Evolutionary conservation across 2,329 filamentous ascomycete species (phyloP).

Genomic region (Diaporthe sp.): DNA sequence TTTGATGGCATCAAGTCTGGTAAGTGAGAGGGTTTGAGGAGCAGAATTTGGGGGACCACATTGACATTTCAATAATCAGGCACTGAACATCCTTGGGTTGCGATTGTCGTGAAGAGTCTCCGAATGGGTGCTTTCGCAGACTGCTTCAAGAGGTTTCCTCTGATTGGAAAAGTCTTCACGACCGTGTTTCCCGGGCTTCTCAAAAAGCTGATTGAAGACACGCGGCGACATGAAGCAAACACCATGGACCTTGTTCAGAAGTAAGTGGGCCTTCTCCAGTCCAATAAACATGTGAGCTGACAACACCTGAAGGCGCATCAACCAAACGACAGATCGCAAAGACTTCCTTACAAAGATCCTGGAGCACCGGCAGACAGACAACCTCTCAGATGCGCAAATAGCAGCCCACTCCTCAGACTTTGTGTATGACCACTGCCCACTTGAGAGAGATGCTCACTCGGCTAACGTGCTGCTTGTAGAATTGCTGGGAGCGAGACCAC

Average conservation of each 20-base stretch:
- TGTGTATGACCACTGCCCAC: slow-evolving; percentile 33
- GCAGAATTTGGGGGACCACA: not conserved
- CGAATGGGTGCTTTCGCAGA: slow-evolving; percentile 44
- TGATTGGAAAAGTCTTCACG: slow-evolving; percentile 32
- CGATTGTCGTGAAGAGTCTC: slow-evolving; percentile 46
- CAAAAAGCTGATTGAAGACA: slow-evolving; percentile 26
- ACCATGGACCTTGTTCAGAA: slow-evolving; percentile 33
- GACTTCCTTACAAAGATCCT: slow-evolving; percentile 46
- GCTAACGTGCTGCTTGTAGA: not conserved
- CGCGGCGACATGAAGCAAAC: slow-evolving; percentile 20
- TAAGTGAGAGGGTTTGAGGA: slow-evolving; percentile 6
- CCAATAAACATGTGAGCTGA: not conserved
- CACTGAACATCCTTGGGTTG: slow-evolving; percentile 49
- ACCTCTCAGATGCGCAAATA: slow-evolving; percentile 46
- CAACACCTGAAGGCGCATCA: slow-evolving; percentile 5
- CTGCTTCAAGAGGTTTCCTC: slow-evolving; percentile 44
- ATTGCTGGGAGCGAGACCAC: slow-evolving; percentile 36
- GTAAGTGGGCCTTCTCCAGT: not conserved
- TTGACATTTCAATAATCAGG: slow-evolving; percentile 25
- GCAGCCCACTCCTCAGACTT: slow-evolving; percentile 47
- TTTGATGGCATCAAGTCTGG: slow-evolving; percentile 51
- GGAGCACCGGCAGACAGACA: slow-evolving; percentile 42
- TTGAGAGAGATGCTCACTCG: not conserved
- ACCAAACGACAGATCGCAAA: slow-evolving; percentile 39
- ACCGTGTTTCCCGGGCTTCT: slow-evolving; percentile 22